Evolutionary conservation across 371 early-diverging fungal genomes (phyloP), one percentile per base, ranked within the genome.

Genomic region (Thermomucor indicae-seudaticae): DNA sequence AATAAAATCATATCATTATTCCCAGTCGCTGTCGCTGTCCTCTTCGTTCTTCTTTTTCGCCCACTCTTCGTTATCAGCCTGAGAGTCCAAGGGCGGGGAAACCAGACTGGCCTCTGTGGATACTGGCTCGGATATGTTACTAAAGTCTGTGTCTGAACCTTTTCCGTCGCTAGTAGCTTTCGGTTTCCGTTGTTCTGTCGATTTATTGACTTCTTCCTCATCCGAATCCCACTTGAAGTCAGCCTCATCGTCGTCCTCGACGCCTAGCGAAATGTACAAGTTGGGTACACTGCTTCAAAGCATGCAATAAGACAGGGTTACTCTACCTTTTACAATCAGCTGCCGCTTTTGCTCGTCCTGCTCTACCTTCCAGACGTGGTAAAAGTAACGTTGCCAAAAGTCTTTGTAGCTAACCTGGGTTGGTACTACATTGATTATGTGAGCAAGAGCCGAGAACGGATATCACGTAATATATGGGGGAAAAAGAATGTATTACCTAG

Each of bases 181-280:
- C 22, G 47, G 23, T 2, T 34, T 1, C 37, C 23, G 29, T 47
- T 35, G 47, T 1, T 16, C 17, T 38, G n/a, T 38, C 8, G 16
- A 17, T 6, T 20, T n/a, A 38, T 10, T 29, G 22, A 19, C 31
- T 1, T 75, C 75, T 58, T 75, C 75, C 20, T 75, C 75, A 17
- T 75, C 75, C 6, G 75, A 66, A 54, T 75, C 75, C 75, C 75
- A 75, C 38, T 67, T 70, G 42, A 75, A 75, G 28, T 75, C 71
- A 12, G 53, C 62, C 25, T 71, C 75, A 7, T 66, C 62, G 8
- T 69, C 55, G 11, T 57, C 65, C 39, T 34, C 51, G 19, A 30
- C 29, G n/a, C 24, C 16, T 30, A 40, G n/a, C n/a, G n/a, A n/a
- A n/a, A n/a, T n/a, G n/a, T n/a, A n/a, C n/a, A n/a, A n/a, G n/a